Percentiles rank a stretch among this genome's conserved stretches.
These are phyloP conservation scores for Ambrosia artemisiifolia DNA, from an alignment of 129 eudicot species.

Conservation along the genomic window DNA sequence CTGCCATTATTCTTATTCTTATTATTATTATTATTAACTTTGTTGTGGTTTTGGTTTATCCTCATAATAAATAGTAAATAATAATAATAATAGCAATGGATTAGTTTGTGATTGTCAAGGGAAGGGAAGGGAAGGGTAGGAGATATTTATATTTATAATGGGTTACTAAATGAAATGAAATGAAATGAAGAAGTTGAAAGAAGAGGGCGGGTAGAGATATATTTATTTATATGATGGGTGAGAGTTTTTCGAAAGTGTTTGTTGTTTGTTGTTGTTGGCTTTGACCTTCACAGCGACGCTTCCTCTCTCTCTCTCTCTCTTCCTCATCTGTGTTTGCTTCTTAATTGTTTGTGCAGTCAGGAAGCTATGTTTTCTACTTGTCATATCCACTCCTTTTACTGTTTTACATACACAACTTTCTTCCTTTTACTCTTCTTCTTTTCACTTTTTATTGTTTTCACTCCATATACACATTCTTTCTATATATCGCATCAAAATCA, in stretches of 20 bases:
- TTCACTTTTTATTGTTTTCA: too few species aligned
- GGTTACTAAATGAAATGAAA: slow-evolving; percentile 19
- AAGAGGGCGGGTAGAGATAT: slow-evolving; percentile 23
- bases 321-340: too few species aligned
- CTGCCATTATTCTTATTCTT: background rate
- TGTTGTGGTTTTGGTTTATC: slow-evolving; percentile 37
- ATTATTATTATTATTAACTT: too few species aligned
- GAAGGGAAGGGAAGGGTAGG: background rate
- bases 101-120: background rate
- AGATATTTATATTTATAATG: background rate
- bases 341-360: too few species aligned
- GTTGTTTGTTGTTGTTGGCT: slow-evolving; percentile 26
- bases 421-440: too few species aligned
- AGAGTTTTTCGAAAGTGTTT: slow-evolving; percentile 23
- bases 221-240: slow-evolving; percentile 18
- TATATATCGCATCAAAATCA: too few species aligned
- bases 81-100: background rate
- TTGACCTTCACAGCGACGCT: slow-evolving; percentile 50
- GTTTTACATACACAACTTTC: too few species aligned
- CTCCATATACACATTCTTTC: too few species aligned
- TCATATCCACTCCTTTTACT: too few species aligned
- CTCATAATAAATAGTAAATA: slow-evolving; percentile 57
- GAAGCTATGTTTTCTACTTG: too few species aligned
- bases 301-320: slow-evolving; percentile 35
- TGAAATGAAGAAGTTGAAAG: slow-evolving; percentile 17